phyloP scores from a whole-genome alignment of 495 filamentous ascomycete genomes.

The Penicillium verhagenii region DNA sequence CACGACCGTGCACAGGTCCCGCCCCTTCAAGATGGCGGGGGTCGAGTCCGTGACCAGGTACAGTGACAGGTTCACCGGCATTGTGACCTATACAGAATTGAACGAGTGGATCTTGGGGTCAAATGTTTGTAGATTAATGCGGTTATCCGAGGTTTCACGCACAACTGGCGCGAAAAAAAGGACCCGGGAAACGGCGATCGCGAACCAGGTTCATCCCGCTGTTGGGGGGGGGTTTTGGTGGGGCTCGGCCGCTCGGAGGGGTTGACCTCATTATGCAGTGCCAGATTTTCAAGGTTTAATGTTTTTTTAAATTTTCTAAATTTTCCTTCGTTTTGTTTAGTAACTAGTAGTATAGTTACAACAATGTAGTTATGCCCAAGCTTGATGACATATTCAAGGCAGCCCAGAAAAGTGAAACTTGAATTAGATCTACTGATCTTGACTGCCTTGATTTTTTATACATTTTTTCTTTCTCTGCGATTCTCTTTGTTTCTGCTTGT shows the following conservation, averaged over 20 bases:
- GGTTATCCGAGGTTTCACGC: slow-evolving; percentile 3
- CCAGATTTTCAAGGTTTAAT: not conserved
- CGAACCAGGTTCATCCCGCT: slow-evolving; percentile 13
- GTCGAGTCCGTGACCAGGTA: slow-evolving; percentile 96
- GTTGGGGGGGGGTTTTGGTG: slow-evolving; percentile 23
- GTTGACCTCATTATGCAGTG: slow-evolving; percentile 16
- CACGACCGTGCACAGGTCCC: slow-evolving; percentile 71
- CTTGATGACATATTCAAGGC: too few relatives aligned
- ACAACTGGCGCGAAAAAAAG: slow-evolving; percentile 4
- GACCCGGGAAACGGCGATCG: not conserved
- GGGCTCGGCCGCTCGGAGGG: slow-evolving; percentile 18
- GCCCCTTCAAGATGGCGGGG: slow-evolving; percentile 67
- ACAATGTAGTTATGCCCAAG: too few relatives aligned
- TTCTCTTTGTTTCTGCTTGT: not conserved
- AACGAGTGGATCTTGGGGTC: not conserved
- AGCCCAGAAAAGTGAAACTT: too few relatives aligned
- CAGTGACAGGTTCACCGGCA: slow-evolving; percentile 58
- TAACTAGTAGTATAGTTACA: too few relatives aligned
- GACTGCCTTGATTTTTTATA: not conserved
- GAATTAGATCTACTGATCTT: not conserved
- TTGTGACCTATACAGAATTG: slow-evolving; percentile 11
- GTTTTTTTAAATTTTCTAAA: not conserved
- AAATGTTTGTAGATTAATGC: not conserved
- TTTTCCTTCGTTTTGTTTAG: too few relatives aligned
- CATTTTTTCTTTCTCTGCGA: not conserved